phyloP scores from a whole-genome alignment of 345 rosid species.

The Luvunga scandens region DNA sequence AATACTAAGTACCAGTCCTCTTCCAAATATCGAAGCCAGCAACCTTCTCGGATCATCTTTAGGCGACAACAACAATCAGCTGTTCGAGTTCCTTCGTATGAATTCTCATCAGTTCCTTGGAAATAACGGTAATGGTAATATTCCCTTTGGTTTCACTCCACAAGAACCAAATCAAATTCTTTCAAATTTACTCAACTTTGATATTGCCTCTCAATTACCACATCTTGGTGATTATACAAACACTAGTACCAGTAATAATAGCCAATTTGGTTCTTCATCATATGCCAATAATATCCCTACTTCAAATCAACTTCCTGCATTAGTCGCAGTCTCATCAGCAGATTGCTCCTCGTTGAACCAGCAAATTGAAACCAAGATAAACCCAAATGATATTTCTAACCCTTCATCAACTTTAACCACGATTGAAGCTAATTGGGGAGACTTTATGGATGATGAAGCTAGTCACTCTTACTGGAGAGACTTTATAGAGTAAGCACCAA shows the following conservation, averaged over 20 bases:
- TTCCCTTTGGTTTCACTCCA: constrained; percentile 24
- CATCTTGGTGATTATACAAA: constrained; percentile 15
- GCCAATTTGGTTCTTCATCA: constrained; percentile 24
- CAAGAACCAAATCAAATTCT: constrained; percentile 30
- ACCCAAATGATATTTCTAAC: constrained; percentile 34
- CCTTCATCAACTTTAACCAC: constrained; percentile 55
- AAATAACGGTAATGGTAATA: background rate
- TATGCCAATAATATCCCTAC: background rate
- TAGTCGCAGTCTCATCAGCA: constrained; percentile 43
- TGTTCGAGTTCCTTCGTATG: constrained; percentile 22
- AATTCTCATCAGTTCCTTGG: constrained; percentile 11
- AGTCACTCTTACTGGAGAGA: constrained; percentile 57
- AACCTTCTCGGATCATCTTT: constrained; percentile 18
- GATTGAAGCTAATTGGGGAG: constrained; percentile 44
- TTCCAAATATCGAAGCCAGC: constrained; percentile 27
- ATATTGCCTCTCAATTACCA: constrained; percentile 14
- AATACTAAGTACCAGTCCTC: constrained; percentile 23
- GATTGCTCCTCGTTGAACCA: constrained; percentile 24
- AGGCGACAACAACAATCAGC: constrained; percentile 18
- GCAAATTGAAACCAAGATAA: constrained; percentile 11
- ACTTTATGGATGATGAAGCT: constrained; percentile 48
- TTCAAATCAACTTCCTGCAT: constrained; percentile 35
- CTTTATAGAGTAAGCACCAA: constrained; percentile 47
- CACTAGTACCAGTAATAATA: constrained; percentile 1
- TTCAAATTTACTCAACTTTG: constrained; percentile 24